phyloP scores from a whole-genome alignment of 2,329 filamentous ascomycete genomes.

The Alternaria longipes region DNA sequence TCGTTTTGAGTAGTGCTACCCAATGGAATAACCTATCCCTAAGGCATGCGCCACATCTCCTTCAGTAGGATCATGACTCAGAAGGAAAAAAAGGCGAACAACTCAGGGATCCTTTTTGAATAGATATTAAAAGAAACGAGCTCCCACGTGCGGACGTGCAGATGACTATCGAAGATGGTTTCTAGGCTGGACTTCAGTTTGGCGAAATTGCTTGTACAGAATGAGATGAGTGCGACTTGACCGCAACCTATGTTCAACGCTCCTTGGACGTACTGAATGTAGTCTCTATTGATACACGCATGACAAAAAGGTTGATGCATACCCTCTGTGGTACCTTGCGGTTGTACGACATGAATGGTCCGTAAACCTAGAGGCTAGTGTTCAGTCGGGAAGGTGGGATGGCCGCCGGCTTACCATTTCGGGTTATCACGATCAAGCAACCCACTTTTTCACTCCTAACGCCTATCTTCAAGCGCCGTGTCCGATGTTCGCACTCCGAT shows the following conservation, averaged over 20 bases:
- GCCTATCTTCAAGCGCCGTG: conserved; percentile 11
- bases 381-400: conserved; percentile 16
- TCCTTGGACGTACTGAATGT: no score
- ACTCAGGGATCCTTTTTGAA: background rate
- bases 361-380: background rate
- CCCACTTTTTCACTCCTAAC: conserved; percentile 4
- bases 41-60: background rate
- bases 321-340: background rate
- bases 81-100: background rate
- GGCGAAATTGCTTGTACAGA: background rate
- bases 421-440: conserved; percentile 5
- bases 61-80: background rate
- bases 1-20: background rate
- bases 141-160: background rate
- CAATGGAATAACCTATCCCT: background rate
- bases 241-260: background rate
- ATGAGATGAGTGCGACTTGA: background rate
- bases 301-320: background rate
- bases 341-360: background rate
- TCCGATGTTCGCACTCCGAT: conserved; percentile 8
- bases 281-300: background rate
- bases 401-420: conserved; percentile 25
- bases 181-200: background rate
- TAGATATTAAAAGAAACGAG: background rate
- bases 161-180: background rate